A percentile compares a stretch with the other conserved stretches of the same genome.
phyloP scores from a whole-genome alignment of 2,329 filamentous ascomycete species.

The Hypoxylon sp. region DNA sequence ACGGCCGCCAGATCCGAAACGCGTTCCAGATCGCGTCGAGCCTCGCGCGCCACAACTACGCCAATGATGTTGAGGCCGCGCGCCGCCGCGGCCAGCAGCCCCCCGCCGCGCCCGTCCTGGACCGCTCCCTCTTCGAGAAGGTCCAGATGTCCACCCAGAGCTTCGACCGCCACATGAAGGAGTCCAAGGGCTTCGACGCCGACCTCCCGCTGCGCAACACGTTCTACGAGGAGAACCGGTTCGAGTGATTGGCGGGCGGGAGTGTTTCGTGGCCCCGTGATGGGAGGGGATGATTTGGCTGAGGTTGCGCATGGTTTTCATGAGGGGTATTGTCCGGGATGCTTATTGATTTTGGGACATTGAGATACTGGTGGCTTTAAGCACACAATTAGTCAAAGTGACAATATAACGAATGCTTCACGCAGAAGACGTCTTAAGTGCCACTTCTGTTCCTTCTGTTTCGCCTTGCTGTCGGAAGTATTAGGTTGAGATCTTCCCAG shows the following conservation, averaged over 20 bases:
- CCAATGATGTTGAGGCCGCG: constrained; percentile 43
- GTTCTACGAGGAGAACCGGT: constrained; percentile 39
- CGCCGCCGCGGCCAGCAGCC: constrained; percentile 45
- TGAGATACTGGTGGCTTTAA: too few relatives aligned
- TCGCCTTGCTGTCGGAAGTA: too few relatives aligned
- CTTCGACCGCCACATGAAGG: constrained; percentile 53
- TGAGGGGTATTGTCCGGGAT: too few relatives aligned
- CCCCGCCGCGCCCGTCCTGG: constrained; percentile 49
- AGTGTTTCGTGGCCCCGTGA: too few relatives aligned
- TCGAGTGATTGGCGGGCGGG: constrained; percentile 33
- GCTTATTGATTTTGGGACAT: too few relatives aligned
- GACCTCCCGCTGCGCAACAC: constrained; percentile 48
- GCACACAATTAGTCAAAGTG: too few relatives aligned
- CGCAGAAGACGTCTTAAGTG: too few relatives aligned
- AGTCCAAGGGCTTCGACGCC: constrained; percentile 47
- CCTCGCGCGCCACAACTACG: constrained; percentile 49
- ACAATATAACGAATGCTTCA: too few relatives aligned
- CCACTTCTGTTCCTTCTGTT: too few relatives aligned
- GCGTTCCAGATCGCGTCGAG: constrained; percentile 48
- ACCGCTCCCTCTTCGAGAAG: constrained; percentile 51
- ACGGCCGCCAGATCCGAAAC: constrained; percentile 47
- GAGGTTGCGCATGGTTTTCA: too few relatives aligned
- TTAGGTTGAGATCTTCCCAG: too few relatives aligned
- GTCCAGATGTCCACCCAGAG: constrained; percentile 54
- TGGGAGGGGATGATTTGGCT: too few relatives aligned